These are phyloP conservation scores for Encephalitozoon romaleae DNA, from an alignment of 371 early-diverging fungal species.

Conservation along the genomic window DNA sequence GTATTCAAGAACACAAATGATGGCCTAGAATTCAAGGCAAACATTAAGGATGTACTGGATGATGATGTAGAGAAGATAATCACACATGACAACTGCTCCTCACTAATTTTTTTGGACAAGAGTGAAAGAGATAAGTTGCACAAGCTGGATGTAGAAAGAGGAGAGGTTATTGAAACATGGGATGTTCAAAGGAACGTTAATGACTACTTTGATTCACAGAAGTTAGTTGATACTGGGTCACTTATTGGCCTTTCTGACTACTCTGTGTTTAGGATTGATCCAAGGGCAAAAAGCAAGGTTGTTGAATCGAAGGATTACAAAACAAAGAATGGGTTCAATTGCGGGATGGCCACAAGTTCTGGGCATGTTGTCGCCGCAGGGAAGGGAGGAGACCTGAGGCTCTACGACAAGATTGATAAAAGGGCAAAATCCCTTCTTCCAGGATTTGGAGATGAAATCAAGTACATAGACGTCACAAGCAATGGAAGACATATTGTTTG, in stretches of 20 bases:
- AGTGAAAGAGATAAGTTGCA: conserved; percentile 66
- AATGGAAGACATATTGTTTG: conserved; percentile 75
- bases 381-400: conserved; percentile 74
- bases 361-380: conserved; percentile 75
- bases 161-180: conserved; percentile 82
- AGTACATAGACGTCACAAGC: conserved; percentile 76
- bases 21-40: conserved; percentile 55
- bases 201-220: conserved; percentile 69
- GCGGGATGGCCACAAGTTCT: conserved; percentile 68
- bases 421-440: conserved; percentile 77
- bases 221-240: conserved; percentile 66
- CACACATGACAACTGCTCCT: conserved; percentile 37
- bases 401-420: conserved; percentile 71
- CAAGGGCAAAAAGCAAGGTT: conserved; percentile 63
- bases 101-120: conserved; percentile 49
- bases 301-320: conserved; percentile 57
- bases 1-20: conserved; percentile 53
- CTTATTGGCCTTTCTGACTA: conserved; percentile 72
- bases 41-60: conserved; percentile 48
- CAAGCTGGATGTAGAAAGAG: conserved; percentile 76
- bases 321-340: conserved; percentile 63
- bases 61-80: conserved; percentile 53
- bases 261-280: conserved; percentile 76
- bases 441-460: conserved; percentile 73
- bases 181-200: conserved; percentile 65